Conservation (phyloP, 805 yeast genomes). For the Starmerella ratchasimensis region DNA sequence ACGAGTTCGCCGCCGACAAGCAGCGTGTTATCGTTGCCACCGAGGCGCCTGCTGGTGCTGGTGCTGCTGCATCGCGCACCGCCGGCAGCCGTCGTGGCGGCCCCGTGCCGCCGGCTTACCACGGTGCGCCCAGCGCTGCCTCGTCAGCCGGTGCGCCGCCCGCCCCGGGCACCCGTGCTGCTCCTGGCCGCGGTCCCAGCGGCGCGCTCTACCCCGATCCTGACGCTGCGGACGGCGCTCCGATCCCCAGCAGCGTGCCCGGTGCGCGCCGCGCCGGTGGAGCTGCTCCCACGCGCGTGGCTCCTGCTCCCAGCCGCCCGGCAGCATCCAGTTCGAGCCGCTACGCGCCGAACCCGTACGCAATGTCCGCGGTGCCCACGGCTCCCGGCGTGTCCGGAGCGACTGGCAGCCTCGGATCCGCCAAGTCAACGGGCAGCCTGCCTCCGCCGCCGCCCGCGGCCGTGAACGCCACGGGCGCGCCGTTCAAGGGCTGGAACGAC, state of each 20-base stretch:
- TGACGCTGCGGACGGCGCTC: background rate
- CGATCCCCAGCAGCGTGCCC: background rate
- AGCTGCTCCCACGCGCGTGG: background rate
- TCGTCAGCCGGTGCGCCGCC: background rate
- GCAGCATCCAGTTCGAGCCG: slow-evolving; percentile 1
- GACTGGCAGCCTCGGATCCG: background rate
- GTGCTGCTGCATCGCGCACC: background rate
- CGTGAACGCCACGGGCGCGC: slow-evolving; percentile 2
- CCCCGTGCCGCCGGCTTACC: no score
- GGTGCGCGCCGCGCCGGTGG: slow-evolving; percentile 5
- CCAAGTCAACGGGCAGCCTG: slow-evolving; percentile 4
- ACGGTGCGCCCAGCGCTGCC: background rate
- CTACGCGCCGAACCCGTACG: slow-evolving; percentile 18
- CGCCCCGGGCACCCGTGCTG: background rate
- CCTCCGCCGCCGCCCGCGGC: slow-evolving; percentile 8
- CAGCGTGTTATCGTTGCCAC: slow-evolving; percentile 66
- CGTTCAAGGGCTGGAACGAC: slow-evolving; percentile 21
- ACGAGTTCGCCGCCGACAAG: slow-evolving; percentile 50
- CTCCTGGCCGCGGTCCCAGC: no score
- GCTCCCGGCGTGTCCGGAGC: slow-evolving; percentile 15
- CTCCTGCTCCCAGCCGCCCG: slow-evolving; percentile 4
- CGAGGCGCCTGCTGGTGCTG: slow-evolving; percentile 19
- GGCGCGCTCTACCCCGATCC: no score
- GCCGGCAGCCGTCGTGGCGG: no score
- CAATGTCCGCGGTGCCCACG: slow-evolving; percentile 10